A percentile compares a stretch with the other conserved stretches of the same genome.
phyloP scores from a whole-genome alignment of 1,139 yeast genomes.

The Pichia sp. region DNA sequence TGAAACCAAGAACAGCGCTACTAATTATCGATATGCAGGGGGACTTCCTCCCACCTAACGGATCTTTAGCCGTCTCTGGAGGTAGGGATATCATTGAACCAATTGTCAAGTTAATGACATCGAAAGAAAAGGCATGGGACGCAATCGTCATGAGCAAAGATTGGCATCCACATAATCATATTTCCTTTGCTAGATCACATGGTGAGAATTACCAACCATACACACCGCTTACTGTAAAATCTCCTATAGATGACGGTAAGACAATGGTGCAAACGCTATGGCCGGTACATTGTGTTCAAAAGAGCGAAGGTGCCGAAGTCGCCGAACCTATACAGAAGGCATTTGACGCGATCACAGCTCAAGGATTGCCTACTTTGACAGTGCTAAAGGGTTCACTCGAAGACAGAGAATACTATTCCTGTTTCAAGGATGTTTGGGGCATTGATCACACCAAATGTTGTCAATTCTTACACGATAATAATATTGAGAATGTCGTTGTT shows the following conservation, averaged over 20 bases:
- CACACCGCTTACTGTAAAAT: constrained; percentile 39
- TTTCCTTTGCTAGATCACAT: constrained; percentile 66
- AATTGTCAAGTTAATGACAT: constrained; percentile 38
- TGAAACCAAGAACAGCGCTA: constrained; percentile 46
- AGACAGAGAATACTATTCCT: constrained; percentile 86
- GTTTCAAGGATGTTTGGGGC: constrained; percentile 76
- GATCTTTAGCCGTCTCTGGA: constrained; percentile 62
- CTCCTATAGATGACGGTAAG: constrained; percentile 38
- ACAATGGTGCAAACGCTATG: constrained; percentile 51
- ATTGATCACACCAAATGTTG: constrained; percentile 62
- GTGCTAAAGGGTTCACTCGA: constrained; percentile 64
- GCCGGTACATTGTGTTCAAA: constrained; percentile 90
- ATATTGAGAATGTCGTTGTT: constrained; percentile 55
- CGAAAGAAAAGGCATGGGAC: constrained; percentile 43
- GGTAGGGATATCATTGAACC: constrained; percentile 56
- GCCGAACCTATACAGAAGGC: constrained; percentile 38
- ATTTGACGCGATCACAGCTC: constrained; percentile 22
- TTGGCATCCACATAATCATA: constrained; percentile 80
- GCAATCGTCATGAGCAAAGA: constrained; percentile 71
- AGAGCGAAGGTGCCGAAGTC: constrained; percentile 57
- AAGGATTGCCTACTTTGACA: constrained; percentile 33
- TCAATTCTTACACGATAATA: constrained; percentile 34
- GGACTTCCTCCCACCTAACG: constrained; percentile 75
- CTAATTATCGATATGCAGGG: constrained; percentile 76
- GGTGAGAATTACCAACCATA: constrained; percentile 52